Evolutionary conservation across 164 flowering plant species (phyloP), one percentile per base, ranked within the genome.

Genomic region (Dillenia turbinata): DNA sequence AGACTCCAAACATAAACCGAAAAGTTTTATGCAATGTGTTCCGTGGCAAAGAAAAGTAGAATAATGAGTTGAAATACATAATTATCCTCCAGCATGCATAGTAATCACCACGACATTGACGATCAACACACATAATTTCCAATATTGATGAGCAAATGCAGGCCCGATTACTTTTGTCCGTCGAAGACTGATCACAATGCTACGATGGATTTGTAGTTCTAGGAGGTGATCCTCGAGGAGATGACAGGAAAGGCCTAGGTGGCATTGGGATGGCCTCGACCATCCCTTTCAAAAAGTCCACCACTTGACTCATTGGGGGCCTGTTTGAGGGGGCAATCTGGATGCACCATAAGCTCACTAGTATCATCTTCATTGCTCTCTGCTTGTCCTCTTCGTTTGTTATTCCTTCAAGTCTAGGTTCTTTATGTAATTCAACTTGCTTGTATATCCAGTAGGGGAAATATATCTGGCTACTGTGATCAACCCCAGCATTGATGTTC

Each of bases 271-370:
- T 43, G n/a, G 72, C 59, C 1, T 71, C 67, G 13, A 71, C 57
- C 56, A 62, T 69, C 43, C 72, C 79, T 64, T 72, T 75, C 50
- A 81, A 49, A 83, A 83, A 77, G 5, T 80, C 79, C 40, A 77
- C 46, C 12, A 78, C 84, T 50, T 66, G 56, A 19, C 56, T 63
- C 62, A 76, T 78, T 5, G 80, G 24, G 47, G 82, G 83, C 10
- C 80, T 70, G 17, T 61, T 63, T 13, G 71, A 59, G 10, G 83
- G 81, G 40, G 68, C 47, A 0, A 64, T 73, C 49, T 81, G 82
- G 56, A 75, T 77, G 73, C 85, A 81, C 78, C 79, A 79, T 54
- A 78, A 64, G 61, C 82, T 74, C 14, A 73, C 81, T 59, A 76
- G 40, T 24, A 73, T 56, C 84, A 80, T 69, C 70, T 78, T 80